Evolutionary conservation across 768 basidiomycete genomes (phyloP).

Genomic region (Leccinum broughii): DNA sequence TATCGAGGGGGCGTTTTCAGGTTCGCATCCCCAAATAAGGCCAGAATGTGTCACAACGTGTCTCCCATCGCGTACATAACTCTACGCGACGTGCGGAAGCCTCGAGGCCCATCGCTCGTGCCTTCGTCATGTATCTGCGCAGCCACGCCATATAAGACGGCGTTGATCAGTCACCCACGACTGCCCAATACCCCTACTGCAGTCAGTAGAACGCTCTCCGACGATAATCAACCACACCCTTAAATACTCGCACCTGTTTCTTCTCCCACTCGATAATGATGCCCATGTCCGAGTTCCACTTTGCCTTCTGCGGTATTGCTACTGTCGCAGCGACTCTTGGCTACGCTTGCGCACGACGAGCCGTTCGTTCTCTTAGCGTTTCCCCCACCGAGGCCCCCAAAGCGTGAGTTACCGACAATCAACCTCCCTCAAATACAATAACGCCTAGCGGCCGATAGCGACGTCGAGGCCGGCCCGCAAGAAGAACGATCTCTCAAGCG

Average conservation of each 20-base stretch:
- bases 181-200: conserved; percentile 20
- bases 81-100: conserved; percentile 26
- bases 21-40: conserved; percentile 13
- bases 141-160: conserved; percentile 32
- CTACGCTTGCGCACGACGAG: conserved; percentile 53
- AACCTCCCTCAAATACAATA: conserved; percentile 30
- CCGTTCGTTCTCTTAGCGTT: conserved; percentile 17
- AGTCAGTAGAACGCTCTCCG: neutral
- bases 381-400: conserved; percentile 21
- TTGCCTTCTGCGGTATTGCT: conserved; percentile 56
- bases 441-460: conserved; percentile 32
- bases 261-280: conserved; percentile 39
- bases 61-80: conserved; percentile 10
- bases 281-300: conserved; percentile 53
- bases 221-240: conserved; percentile 23
- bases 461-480: conserved; percentile 28
- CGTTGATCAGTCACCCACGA: conserved; percentile 24
- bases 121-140: conserved; percentile 23
- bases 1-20: conserved; percentile 8
- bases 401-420: conserved; percentile 34
- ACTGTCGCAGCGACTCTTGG: conserved; percentile 61
- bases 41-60: conserved; percentile 19
- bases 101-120: conserved; percentile 35
- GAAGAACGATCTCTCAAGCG: conserved; percentile 35
- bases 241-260: conserved; percentile 21